Base-by-base conservation (phyloP, 78 protist genomes). In the Cavenderia fasciculata region DNA sequence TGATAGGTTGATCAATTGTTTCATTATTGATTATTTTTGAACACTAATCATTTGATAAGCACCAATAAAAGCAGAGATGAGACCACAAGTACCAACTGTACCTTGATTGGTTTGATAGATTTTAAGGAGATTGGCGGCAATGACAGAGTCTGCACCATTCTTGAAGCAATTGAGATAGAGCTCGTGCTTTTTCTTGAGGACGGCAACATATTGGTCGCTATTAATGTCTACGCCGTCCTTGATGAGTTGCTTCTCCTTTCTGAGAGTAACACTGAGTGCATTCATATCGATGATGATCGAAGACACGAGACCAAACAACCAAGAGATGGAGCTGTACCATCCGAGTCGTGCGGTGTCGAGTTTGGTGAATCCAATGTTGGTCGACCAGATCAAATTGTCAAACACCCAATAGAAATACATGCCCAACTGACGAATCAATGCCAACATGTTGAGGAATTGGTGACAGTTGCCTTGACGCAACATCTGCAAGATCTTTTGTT, bases 341-440 rank as follows among this genome's bases (percentile, higher is more conserved):
- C 89, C 77, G 11, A 82, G 54, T 54, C 68, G 65, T 23, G 31
- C 77, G 2, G 89, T 82, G 31, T 82, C 89, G 33, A 82, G 40
- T 68, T 82, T 82, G 38, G 51, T 34, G 36, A 82, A 8, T 27
- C 89, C 89, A 68, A 82, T 54, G 16, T 54, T 68, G 4, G 89
- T 82, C 21, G 59, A 46, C 40, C 71, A 44, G 1, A 66, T 43
- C 16, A 82, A 56, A 56, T 82, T 75, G 52, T 82, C 89, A 44
- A 82, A 82, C 27, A 82, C 70, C 89, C 89, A 82, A 31, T 82
- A 82, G 46, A 82, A 82, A 14, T 82, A 82, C 89, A 82, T 82
- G 14, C 89, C 89, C 7, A 23, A 36, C 38, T 82, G 89, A 54
- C 89, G 71, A 27, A 49, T 61, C 71, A 82, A 36, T 51, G 89